phyloP scores from a whole-genome alignment of 139 green algal species.

The Spirogloea muscicola region DNA sequence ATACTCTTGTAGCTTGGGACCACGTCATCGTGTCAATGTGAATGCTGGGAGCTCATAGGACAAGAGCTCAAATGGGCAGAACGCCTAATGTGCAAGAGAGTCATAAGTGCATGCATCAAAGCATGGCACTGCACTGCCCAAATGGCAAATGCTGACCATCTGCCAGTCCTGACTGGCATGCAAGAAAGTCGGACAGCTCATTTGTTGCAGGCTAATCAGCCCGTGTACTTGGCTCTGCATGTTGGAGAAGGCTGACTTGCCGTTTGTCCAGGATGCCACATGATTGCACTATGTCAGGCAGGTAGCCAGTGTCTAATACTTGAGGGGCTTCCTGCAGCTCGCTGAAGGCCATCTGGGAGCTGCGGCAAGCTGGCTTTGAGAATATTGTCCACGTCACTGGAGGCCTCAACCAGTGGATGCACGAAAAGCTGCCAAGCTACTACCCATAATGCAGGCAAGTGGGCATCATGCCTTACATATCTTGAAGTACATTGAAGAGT shows the following conservation, averaged over 20 bases:
- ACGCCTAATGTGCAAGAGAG: background rate
- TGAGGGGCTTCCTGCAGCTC: constrained; percentile 18
- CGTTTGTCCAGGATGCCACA: background rate
- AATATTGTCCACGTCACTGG: constrained; percentile 47
- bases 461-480: too few species aligned
- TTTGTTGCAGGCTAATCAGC: background rate
- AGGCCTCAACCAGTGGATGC: constrained; percentile 41
- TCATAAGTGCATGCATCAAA: background rate
- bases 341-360: constrained; percentile 42
- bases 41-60: background rate
- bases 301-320: constrained; percentile 1
- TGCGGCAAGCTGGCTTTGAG: constrained; percentile 46
- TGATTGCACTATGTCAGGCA: too few species aligned
- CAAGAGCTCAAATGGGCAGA: background rate
- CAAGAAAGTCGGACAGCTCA: too few species aligned
- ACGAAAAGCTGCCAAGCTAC: constrained; percentile 35
- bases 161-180: too few species aligned
- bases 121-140: too few species aligned
- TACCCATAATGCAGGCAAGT: too few species aligned
- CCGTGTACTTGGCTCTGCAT: background rate
- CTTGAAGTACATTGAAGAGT: too few species aligned
- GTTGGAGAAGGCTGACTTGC: background rate
- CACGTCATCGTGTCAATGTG: background rate
- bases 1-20: too few species aligned
- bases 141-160: too few species aligned